A percentile compares a stretch with the other conserved stretches of the same genome.
Conservation (phyloP, 2,329 filamentous ascomycete species). For the Phaeosphaeriaceae sp. region DNA sequence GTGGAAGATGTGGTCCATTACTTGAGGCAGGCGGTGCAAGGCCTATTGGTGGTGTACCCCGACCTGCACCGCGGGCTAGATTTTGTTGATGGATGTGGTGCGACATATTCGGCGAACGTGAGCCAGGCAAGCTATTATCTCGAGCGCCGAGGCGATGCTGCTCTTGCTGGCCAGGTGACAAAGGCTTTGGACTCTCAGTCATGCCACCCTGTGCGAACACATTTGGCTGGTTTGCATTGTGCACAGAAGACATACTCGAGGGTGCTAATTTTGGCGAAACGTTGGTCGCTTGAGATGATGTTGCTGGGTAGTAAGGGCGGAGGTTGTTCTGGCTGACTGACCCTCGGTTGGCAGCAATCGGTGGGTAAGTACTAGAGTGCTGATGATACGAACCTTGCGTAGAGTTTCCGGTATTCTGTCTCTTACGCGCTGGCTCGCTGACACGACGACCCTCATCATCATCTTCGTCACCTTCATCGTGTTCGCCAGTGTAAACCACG, state of each 20-base stretch:
- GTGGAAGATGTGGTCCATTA: slow-evolving; percentile 51
- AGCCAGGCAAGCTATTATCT: slow-evolving; percentile 56
- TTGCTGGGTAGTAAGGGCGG: slow-evolving; percentile 44
- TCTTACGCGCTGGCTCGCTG: slow-evolving; percentile 76
- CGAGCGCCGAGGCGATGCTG: slow-evolving; percentile 62
- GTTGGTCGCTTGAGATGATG: slow-evolving; percentile 48
- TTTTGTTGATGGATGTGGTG: slow-evolving; percentile 71
- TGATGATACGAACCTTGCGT: slow-evolving; percentile 67
- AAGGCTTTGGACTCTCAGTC: slow-evolving; percentile 85
- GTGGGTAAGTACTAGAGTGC: slow-evolving; percentile 77
- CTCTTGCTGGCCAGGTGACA: slow-evolving; percentile 69
- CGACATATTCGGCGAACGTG: slow-evolving; percentile 70
- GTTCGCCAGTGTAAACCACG: slow-evolving; percentile 61
- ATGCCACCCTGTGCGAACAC: slow-evolving; percentile 75
- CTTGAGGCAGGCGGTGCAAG: slow-evolving; percentile 51
- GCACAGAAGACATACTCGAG: slow-evolving; percentile 45
- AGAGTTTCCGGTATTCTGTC: slow-evolving; percentile 65
- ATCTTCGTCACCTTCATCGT: slow-evolving; percentile 65
- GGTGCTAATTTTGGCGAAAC: slow-evolving; percentile 47
- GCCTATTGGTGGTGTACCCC: slow-evolving; percentile 60
- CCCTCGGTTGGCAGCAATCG: slow-evolving; percentile 57
- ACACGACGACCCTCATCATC: slow-evolving; percentile 58
- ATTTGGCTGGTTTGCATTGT: slow-evolving; percentile 52
- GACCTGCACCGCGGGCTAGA: slow-evolving; percentile 62
- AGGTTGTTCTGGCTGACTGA: slow-evolving; percentile 37